Evolutionary conservation across 225 moss, liverwort and hornwort genomes (phyloP), one percentile per base, ranked within the genome.

Genomic region (Antitrichia curtipendula): DNA sequence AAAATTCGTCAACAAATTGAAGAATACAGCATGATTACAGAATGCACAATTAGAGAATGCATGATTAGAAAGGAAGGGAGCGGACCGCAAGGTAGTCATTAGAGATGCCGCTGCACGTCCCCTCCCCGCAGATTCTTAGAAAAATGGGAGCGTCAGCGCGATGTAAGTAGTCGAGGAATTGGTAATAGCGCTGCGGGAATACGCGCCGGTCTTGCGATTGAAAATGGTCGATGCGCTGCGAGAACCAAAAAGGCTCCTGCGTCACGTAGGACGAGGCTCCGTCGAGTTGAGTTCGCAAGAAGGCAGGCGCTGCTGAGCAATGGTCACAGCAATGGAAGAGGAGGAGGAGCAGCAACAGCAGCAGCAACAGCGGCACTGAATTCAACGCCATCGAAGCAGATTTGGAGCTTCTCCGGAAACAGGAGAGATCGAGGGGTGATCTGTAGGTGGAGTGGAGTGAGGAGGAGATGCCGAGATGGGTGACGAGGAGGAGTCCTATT

Each of bases 51-150:
- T 16, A 41, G 41, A 58, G n/a, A 52, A 52, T 63, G 81, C 81
- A 36, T 34, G 50, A 9, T 85, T 50, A 7, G 50, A 50, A 59
- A 74, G 53, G 76, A 52, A 61, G 75, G 23, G 36, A 69, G 40
- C 80, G 23, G 41, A 97, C 98, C 97, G 93, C 94, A 53, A 95
- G 95, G 89, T 97, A 99, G 91, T 99, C 99, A 81, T 99, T 96
- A 78, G 91, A 54, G 81, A 99, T 96, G 56, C 99, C 99, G 68
- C 43, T 27, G 86, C 99, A 99, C 54, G 94, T 95, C 62, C 94
- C 87, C 84, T 99, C 99, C 81, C 99, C 99, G 64, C 99, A 97
- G 36, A 99, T 96, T 81, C 94, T 94, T 50, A 99, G 90, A 84
- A 99, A 99, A 47, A 99, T 95, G 32, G 99, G 99, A 12, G 97